Percentiles rank a stretch among this genome's conserved stretches.
These are phyloP conservation scores for Excoecaria cochinchinensis DNA, from an alignment of 345 rosid genomes.

Conservation along the genomic window DNA sequence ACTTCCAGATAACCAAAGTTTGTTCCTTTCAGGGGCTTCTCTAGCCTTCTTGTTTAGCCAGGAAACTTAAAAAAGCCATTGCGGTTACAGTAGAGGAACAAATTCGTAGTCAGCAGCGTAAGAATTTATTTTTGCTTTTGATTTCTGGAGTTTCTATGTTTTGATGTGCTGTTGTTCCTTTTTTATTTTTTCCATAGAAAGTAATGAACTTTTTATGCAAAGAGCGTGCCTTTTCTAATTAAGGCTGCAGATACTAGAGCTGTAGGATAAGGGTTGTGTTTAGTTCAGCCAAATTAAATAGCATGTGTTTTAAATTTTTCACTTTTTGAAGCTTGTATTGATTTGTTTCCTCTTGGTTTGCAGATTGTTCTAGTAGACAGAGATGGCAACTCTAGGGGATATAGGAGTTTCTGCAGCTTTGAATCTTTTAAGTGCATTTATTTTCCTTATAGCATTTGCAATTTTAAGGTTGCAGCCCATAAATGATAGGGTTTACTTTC, in stretches of 20 bases:
- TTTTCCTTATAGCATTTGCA: conserved; percentile 79
- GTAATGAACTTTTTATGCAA: not conserved
- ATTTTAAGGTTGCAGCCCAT: conserved; percentile 81
- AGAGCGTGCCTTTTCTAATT: not conserved
- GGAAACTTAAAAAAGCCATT: not conserved
- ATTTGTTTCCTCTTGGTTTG: not conserved
- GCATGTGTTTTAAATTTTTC: not conserved
- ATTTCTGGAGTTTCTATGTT: not conserved
- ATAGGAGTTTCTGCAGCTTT: conserved; percentile 78
- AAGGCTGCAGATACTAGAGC: not conserved
- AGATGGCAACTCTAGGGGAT: conserved; percentile 87
- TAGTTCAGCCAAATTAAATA: too few relatives aligned
- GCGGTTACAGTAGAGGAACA: not conserved
- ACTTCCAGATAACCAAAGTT: conserved; percentile 6
- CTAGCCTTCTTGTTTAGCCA: not conserved
- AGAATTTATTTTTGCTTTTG: not conserved
- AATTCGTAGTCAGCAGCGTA: not conserved
- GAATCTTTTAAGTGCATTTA: conserved; percentile 67
- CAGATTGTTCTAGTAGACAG: conserved; percentile 15
- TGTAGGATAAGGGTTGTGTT: not conserved
- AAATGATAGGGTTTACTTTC: conserved; percentile 92
- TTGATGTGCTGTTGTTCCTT: not conserved
- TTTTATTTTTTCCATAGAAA: not conserved
- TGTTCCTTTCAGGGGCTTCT: too few relatives aligned
- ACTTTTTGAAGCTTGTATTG: not conserved